phyloP scores from a whole-genome alignment of 345 rosid genomes.

The Garcia nutans region DNA sequence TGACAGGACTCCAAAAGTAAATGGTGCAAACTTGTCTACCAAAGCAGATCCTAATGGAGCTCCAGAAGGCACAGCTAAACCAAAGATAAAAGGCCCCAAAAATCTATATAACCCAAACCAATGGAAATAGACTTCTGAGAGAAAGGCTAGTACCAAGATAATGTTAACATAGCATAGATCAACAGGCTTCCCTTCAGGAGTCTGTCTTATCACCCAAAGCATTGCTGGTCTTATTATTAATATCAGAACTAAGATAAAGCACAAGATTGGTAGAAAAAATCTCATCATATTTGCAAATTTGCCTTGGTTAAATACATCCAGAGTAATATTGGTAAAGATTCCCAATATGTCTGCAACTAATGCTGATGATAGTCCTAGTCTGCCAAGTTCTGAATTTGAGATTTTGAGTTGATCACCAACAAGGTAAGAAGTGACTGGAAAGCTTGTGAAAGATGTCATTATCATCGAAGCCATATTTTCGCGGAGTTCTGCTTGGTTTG shows the following conservation, averaged over 20 bases:
- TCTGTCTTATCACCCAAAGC: conserved; percentile 34
- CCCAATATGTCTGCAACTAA: background rate
- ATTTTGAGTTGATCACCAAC: background rate
- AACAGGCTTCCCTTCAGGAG: conserved; percentile 36
- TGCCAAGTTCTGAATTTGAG: conserved; percentile 5
- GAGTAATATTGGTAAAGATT: too few species aligned
- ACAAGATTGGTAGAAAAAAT: background rate
- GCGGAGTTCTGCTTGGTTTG: background rate
- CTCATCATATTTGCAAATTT: too few species aligned
- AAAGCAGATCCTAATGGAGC: conserved; percentile 46
- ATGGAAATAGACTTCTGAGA: conserved; percentile 9
- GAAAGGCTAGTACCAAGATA: conserved; percentile 18
- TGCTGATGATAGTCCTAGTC: background rate
- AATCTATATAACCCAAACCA: background rate
- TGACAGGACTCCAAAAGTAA: conserved; percentile 31
- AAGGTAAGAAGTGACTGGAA: conserved; percentile 8
- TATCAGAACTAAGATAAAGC: background rate
- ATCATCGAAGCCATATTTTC: background rate
- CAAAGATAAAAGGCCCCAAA: background rate
- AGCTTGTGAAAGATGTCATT: conserved; percentile 24
- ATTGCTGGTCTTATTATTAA: conserved; percentile 29
- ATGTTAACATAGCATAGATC: conserved; percentile 13
- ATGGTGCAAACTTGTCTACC: conserved; percentile 28
- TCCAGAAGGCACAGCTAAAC: conserved; percentile 17
- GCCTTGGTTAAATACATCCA: too few species aligned